A percentile compares a stretch with the other conserved stretches of the same genome.
These are phyloP conservation scores for Naganishia liquefaciens DNA, from an alignment of 1,284 basidiomycete species.

Conservation along the genomic window DNA sequence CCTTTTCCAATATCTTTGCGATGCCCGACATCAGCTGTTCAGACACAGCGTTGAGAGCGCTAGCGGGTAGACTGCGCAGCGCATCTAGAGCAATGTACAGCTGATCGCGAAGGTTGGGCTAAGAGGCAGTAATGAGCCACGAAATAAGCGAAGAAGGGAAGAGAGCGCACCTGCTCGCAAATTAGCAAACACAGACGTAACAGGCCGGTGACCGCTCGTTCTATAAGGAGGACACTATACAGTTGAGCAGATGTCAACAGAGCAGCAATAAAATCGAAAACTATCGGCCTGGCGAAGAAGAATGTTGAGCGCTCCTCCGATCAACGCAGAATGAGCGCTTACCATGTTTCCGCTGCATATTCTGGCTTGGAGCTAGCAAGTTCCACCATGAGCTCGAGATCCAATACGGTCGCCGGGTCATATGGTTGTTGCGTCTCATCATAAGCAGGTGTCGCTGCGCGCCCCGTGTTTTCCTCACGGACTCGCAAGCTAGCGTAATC, in stretches of 20 bases:
- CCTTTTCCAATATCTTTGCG: constrained; percentile 71
- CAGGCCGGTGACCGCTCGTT: constrained; percentile 91
- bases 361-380: constrained; percentile 73
- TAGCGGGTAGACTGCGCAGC: constrained; percentile 73
- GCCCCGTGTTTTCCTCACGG: constrained; percentile 21
- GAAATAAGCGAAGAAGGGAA: neutral
- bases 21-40: constrained; percentile 89
- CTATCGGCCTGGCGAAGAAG: constrained; percentile 67
- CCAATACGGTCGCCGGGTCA: constrained; percentile 89
- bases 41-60: constrained; percentile 77
- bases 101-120: constrained; percentile 81
- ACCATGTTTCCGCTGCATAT: constrained; percentile 85
- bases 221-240: constrained; percentile 86
- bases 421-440: constrained; percentile 68
- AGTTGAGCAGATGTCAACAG: constrained; percentile 74
- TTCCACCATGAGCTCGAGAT: constrained; percentile 90
- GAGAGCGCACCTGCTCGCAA: constrained; percentile 65
- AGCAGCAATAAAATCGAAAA: constrained; percentile 85
- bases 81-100: constrained; percentile 90
- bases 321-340: constrained; percentile 40
- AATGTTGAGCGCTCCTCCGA: constrained; percentile 1
- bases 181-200: constrained; percentile 76
- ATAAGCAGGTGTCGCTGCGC: constrained; percentile 32
- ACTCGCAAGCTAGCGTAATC: constrained; percentile 18
- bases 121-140: neutral